A percentile compares a stretch with the other conserved stretches of the same genome.
phyloP scores from a whole-genome alignment of 2,329 filamentous ascomycete genomes.

The Blumeria hordei region DNA sequence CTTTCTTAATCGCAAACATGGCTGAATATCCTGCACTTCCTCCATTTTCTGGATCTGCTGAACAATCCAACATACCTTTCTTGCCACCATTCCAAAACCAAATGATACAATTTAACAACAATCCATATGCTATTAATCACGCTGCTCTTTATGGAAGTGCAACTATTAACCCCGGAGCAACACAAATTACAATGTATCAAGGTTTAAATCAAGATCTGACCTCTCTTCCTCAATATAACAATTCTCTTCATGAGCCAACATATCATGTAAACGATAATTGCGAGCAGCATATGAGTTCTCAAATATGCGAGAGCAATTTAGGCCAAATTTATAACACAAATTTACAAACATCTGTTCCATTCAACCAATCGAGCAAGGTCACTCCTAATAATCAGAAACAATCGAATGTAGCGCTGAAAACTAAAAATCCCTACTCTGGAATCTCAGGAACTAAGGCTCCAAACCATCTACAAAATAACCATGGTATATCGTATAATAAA shows the following conservation, averaged over 20 bases:
- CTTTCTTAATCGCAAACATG: conserved; percentile 15
- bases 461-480: no score
- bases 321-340: no score
- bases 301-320: no score
- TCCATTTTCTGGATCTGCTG: conserved; percentile 10
- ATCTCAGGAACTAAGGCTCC: no score
- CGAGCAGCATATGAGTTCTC: neutral
- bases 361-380: no score
- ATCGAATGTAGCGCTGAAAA: no score
- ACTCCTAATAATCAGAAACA: no score
- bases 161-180: conserved; percentile 9
- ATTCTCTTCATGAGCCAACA: conserved; percentile 3
- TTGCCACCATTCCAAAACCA: conserved; percentile 10
- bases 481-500: no score
- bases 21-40: conserved; percentile 23
- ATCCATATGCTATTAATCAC: conserved; percentile 13
- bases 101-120: conserved; percentile 8
- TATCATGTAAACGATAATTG: conserved; percentile 5
- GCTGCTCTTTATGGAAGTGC: conserved; percentile 9
- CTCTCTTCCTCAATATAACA: conserved; percentile 9
- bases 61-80: conserved; percentile 10
- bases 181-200: conserved; percentile 13
- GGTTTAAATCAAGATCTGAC: conserved; percentile 13
- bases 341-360: no score
- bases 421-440: no score